Base-by-base conservation (phyloP, 371 early-diverging fungal species). In the Mucor velutinosus region DNA sequence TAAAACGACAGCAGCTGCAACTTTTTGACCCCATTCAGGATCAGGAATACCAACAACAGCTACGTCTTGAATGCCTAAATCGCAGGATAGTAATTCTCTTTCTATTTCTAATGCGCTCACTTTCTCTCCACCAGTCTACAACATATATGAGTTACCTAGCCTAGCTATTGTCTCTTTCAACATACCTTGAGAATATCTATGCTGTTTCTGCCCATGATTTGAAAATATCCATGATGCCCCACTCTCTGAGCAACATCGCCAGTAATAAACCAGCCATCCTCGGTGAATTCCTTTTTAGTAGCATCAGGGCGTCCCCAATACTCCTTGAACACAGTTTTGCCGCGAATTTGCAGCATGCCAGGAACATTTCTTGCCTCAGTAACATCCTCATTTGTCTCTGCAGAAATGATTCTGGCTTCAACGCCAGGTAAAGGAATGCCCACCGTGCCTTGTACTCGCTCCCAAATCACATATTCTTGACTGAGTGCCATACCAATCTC, bases 401-500 rank as follows among this genome's bases (percentile, higher is more conserved):
- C 80, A 11, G 86, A 78, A 19, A 88, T 80, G 7, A 96, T 70
- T 10, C 89, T 81, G 5, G 87, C 86, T 45, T 86, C 65, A 3
- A 94, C 93, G n/a, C 81, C 84, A 2, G 92, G 91, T 41, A 95
- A 79, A 29, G 95, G 95, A 37, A 80, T 62, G 35, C 96, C 96
- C 3, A 96, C 95, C 12, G 88, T 81, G 0, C 92, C 92, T 78
- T 87, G 69, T 4, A 80, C 71, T 32, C 91, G 83, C 32, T 81
- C 76, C 32, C 71, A 75, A 4, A 79, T 75, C 15, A 76, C 71
- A 66, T 81, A 84, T 6, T 79, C 85, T 73, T 93, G 92, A 51
- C 92, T 89, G n/a, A 95, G 75, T 7, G 86, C 94, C 93, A 95
- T 94, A 30, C 96, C 96, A 51, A 93, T 90, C 67, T 96, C 96